Evolutionary conservation across 768 basidiomycete genomes (phyloP).

Genomic region (Mycena venus): DNA sequence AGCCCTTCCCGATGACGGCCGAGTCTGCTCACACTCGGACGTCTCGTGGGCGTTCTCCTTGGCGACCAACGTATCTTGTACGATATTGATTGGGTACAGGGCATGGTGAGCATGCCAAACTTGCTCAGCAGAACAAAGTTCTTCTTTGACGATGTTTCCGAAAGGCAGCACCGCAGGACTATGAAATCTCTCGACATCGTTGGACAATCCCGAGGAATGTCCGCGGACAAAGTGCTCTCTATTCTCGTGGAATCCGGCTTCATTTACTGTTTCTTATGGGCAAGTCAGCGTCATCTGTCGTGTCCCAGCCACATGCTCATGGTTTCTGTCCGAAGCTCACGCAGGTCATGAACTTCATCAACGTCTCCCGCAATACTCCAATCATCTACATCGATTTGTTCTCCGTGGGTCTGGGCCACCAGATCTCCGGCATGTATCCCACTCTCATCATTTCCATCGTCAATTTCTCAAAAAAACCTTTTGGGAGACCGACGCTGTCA

Average conservation of each 20-base stretch:
- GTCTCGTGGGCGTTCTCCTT: slow-evolving; percentile 31
- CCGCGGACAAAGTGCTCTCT: slow-evolving; percentile 17
- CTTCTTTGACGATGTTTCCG: neutral
- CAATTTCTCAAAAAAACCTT: slow-evolving; percentile 22
- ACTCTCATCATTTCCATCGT: slow-evolving; percentile 29
- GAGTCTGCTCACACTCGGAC: slow-evolving; percentile 18
- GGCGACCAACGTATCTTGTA: slow-evolving; percentile 19
- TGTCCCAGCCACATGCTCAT: neutral
- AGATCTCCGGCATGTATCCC: slow-evolving; percentile 29
- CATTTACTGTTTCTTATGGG: slow-evolving; percentile 34
- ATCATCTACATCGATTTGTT: neutral
- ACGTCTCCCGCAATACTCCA: neutral
- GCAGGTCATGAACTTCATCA: slow-evolving; percentile 4
- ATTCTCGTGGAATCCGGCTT: slow-evolving; percentile 34
- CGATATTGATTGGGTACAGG: slow-evolving; percentile 21
- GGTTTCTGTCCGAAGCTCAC: slow-evolving; percentile 2
- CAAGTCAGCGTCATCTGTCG: neutral
- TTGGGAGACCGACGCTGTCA: neutral
- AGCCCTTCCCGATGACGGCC: slow-evolving; percentile 7
- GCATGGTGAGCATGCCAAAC: slow-evolving; percentile 30
- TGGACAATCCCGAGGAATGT: neutral
- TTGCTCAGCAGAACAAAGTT: neutral
- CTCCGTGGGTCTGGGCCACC: slow-evolving; percentile 10
- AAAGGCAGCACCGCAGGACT: slow-evolving; percentile 12
- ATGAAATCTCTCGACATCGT: neutral